Conservation (phyloP, 176 grass and related monocot species). For the Oryza brachyantha region DNA sequence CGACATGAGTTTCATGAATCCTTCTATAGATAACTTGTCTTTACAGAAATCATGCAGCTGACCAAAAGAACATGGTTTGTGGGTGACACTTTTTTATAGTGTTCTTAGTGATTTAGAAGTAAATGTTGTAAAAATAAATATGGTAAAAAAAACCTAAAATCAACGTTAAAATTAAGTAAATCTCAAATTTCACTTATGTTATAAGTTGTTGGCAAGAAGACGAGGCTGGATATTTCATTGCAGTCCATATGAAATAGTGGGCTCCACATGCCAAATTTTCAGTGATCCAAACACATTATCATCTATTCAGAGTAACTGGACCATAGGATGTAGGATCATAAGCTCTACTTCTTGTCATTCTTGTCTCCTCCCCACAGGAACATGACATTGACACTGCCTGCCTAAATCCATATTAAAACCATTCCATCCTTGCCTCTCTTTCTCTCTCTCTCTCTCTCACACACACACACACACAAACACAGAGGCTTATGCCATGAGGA, state of each 20-base stretch:
- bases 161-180: no score
- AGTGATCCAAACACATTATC: conserved; percentile 8
- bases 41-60: background rate
- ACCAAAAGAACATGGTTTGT: background rate
- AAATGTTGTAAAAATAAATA: no score
- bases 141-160: no score
- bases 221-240: background rate
- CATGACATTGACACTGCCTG: conserved; percentile 1
- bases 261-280: background rate
- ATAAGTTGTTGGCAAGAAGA: no score
- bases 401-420: conserved; percentile 61
- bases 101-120: no score
- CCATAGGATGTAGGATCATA: conserved; percentile 17
- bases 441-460: background rate
- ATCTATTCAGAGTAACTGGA: conserved; percentile 22
- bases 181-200: no score
- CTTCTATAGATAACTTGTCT: conserved; percentile 20
- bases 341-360: conserved; percentile 35
- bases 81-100: no score
- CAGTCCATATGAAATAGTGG: conserved; percentile 9
- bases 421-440: conserved; percentile 2
- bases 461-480: background rate
- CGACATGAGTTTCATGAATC: conserved; percentile 27
- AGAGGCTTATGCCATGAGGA: conserved; percentile 31
- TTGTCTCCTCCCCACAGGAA: background rate